Conservation (phyloP, 139 green algal species). For the Edaphochlamys debaryana region DNA sequence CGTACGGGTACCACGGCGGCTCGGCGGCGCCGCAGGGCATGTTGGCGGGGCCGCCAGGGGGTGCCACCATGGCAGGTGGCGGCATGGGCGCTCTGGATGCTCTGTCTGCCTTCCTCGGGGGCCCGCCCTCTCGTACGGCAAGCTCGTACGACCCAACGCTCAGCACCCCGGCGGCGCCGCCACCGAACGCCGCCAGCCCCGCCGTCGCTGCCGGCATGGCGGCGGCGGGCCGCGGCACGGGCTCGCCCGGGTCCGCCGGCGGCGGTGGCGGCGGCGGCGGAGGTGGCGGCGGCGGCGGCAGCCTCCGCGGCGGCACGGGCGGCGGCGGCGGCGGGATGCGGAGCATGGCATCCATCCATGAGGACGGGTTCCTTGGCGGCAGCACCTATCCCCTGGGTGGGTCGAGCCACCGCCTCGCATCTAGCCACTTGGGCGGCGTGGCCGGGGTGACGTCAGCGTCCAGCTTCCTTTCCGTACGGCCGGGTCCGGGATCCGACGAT, state of each 20-base stretch:
- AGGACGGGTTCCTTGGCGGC: not conserved
- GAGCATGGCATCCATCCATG: constrained; percentile 17
- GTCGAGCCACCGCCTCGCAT: constrained; percentile 26
- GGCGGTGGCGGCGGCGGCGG: not conserved
- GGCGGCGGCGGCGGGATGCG: not conserved
- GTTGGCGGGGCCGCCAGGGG: too few relatives aligned
- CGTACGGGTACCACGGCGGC: not conserved
- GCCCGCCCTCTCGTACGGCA: not conserved
- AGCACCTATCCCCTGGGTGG: not conserved
- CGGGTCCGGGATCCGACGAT: not conserved
- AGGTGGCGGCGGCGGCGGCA: not conserved
- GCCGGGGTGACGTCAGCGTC: not conserved
- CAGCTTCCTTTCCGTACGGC: not conserved
- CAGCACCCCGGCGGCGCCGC: too few relatives aligned
- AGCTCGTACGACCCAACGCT: constrained; percentile 29
- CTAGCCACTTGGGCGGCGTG: not conserved
- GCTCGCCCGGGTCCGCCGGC: not conserved
- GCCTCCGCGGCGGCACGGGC: not conserved
- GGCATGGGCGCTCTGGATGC: constrained; percentile 19
- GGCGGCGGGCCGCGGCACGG: not conserved
- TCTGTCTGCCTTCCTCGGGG: constrained; percentile 17
- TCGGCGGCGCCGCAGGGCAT: too few relatives aligned
- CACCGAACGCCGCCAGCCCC: not conserved
- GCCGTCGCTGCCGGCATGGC: not conserved
- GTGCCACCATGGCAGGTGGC: too few relatives aligned